Percentiles rank a stretch among this genome's conserved stretches.
These are phyloP conservation scores for Pueraria montana DNA, from an alignment of 306 rosid genomes.

Conservation along the genomic window DNA sequence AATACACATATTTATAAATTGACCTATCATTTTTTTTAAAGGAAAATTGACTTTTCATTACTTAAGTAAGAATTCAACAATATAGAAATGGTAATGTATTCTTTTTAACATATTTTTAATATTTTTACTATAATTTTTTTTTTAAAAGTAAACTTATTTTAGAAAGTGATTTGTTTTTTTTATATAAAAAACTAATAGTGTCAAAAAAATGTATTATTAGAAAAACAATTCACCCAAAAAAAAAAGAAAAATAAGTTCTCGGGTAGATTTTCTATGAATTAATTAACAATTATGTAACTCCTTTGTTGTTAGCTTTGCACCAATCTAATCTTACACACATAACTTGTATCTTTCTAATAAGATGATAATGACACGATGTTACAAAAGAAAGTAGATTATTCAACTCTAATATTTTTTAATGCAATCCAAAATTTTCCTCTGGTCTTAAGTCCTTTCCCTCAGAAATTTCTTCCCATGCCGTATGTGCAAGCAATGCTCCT, in stretches of 20 bases:
- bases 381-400: neutral
- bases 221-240: too few relatives aligned
- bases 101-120: neutral
- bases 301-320: neutral
- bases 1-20: too few relatives aligned
- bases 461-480: slow-evolving; percentile 10
- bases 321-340: neutral
- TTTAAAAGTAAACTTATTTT: neutral
- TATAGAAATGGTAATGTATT: too few relatives aligned
- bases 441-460: slow-evolving; percentile 29
- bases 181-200: neutral
- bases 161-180: neutral
- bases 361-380: neutral
- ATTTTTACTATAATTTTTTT: neutral
- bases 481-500: neutral
- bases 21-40: too few relatives aligned
- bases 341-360: neutral
- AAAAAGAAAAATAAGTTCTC: neutral
- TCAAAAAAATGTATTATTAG: neutral
- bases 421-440: neutral
- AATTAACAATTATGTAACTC: neutral
- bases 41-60: too few relatives aligned
- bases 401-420: neutral
- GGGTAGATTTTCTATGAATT: neutral
- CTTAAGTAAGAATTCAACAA: too few relatives aligned